A percentile compares a stretch with the other conserved stretches of the same genome.
Evolutionary conservation across 192 early-diverging fungal species (phyloP).

Genomic region (Umbelopsis isabellina): DNA sequence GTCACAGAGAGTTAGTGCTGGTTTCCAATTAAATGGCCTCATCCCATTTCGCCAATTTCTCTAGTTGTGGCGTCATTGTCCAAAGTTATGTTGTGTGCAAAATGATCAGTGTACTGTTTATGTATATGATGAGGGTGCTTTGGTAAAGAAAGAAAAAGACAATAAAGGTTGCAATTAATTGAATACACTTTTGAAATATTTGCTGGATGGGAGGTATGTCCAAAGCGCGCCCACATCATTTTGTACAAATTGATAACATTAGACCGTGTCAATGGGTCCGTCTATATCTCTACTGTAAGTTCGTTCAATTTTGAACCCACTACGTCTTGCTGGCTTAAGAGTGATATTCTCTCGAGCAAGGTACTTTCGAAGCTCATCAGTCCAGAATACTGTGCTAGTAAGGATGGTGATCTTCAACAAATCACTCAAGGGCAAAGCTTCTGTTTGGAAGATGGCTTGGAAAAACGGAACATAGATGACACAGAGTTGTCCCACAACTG

Average conservation of each 20-base stretch:
- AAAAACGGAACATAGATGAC: conserved; percentile 91
- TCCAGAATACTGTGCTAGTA: conserved; percentile 80
- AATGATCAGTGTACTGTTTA: no score
- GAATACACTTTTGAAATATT: no score
- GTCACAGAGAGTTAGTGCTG: no score
- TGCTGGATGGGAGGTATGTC: no score
- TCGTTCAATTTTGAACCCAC: conserved; percentile 6
- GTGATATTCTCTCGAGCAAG: neutral
- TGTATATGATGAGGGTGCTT: no score
- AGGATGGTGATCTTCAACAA: conserved; percentile 68
- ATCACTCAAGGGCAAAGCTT: conserved; percentile 77
- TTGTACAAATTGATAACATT: neutral
- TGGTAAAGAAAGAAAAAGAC: no score
- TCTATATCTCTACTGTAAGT: conserved; percentile 20
- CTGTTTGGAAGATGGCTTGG: conserved; percentile 93
- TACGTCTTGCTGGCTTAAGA: neutral
- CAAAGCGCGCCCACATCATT: no score
- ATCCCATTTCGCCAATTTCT: no score
- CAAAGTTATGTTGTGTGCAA: no score
- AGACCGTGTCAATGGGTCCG: conserved; percentile 15
- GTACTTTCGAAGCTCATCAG: conserved; percentile 84
- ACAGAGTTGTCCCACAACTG: conserved; percentile 82
- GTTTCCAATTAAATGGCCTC: no score
- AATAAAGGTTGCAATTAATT: no score
- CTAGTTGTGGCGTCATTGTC: no score